Evolutionary conservation across 306 rosid species (phyloP), one percentile per base, ranked within the genome.

Genomic region (Lathyrus aphaca): DNA sequence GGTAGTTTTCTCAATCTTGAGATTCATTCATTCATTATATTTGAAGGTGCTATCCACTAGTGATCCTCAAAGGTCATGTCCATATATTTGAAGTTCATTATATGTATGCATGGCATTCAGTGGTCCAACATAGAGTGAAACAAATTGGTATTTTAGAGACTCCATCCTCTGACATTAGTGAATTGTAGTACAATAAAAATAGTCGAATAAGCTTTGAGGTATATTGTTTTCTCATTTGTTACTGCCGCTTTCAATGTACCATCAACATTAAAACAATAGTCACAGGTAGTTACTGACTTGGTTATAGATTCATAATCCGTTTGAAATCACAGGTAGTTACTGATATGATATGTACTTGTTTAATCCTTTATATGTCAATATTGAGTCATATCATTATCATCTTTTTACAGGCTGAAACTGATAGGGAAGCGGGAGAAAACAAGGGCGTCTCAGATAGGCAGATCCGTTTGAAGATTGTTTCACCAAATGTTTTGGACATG

Each of bases 371-470:
- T 64, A 48, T 14, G 59, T 27, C 45, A 15, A 11, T 27, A 19
- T 44, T 51, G 39, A 49, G 64, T 45, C 30, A 17, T 71, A 29
- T 44, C 19, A 5, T 63, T 32, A 18, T 53, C 12, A 48, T 51
- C 46, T 74, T 53, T 66, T 25, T 53, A 51, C 78, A 95, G 99
- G 92, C 91, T 57, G 99, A 91, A 85, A 95, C 99, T 69, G 95
- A 95, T 48, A 88, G 92, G 79, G 99, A 88, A 82, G 99, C 96
- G 1, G 99, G 99, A 44, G 96, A 85, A 57, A 95, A 95, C 76
- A 95, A 89, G 86, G 99, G 99, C 42, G 99, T 95, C 74, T 86
- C 99, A 49, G 99, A 95, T 84, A 95, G 86, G 82, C 99, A 95
- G 87, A 95, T 95, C 64, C 97, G 99, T 61, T 81, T 95, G 78